Evolutionary conservation across 192 early-diverging fungal genomes (phyloP).

Genomic region (Globomyces pollinis-pini): DNA sequence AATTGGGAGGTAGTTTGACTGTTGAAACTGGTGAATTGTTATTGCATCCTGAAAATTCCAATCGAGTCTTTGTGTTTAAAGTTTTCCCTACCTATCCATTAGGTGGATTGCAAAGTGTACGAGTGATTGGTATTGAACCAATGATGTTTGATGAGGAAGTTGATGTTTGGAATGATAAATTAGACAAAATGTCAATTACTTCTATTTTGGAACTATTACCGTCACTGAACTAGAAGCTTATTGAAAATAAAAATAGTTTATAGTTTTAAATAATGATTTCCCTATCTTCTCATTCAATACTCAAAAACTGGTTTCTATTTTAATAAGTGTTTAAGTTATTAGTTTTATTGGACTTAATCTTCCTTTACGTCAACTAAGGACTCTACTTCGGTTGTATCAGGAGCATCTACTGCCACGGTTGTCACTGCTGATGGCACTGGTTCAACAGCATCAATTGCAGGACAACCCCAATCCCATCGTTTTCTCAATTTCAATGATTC

Average conservation of each 20-base stretch:
- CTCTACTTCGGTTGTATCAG: too few relatives aligned
- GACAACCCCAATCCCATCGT: constrained; percentile 82
- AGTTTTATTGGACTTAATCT: too few relatives aligned
- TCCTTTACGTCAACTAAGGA: too few relatives aligned
- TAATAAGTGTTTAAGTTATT: too few relatives aligned
- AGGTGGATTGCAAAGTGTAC: not conserved
- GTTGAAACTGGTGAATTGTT: constrained; percentile 1
- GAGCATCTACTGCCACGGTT: too few relatives aligned
- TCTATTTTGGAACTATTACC: not conserved
- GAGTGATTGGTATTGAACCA: not conserved
- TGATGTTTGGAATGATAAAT: not conserved
- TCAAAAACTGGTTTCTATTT: too few relatives aligned
- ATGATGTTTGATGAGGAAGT: not conserved
- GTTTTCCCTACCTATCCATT: constrained; percentile 4
- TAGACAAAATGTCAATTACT: not conserved
- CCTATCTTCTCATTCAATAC: too few relatives aligned
- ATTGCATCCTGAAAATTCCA: not conserved
- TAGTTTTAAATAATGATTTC: too few relatives aligned
- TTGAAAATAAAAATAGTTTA: too few relatives aligned
- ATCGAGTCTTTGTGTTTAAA: constrained; percentile 1
- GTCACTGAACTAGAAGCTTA: not conserved
- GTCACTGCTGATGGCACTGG: too few relatives aligned
- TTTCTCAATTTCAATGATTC: constrained; percentile 66
- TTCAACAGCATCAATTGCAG: too few relatives aligned
- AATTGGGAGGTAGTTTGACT: not conserved